Evolutionary conservation across 768 basidiomycete genomes (phyloP).

Genomic region (Cytidiella melzeri): DNA sequence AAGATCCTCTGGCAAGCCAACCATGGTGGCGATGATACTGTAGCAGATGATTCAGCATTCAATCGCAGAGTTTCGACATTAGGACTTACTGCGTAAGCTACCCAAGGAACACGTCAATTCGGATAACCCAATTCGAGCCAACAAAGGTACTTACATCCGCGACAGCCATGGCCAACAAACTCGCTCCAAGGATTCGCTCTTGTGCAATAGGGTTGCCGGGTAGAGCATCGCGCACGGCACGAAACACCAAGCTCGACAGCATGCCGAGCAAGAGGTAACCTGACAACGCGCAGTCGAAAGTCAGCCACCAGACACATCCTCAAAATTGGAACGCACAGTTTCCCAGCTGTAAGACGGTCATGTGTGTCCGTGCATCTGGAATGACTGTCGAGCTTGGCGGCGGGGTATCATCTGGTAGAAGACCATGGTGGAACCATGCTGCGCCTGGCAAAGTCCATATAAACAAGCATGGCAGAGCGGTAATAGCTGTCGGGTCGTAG

Average conservation of each 20-base stretch:
- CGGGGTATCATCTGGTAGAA: slow-evolving; percentile 44
- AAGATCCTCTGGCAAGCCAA: slow-evolving; percentile 52
- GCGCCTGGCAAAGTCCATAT: slow-evolving; percentile 56
- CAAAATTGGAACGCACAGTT: slow-evolving; percentile 40
- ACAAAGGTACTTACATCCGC: slow-evolving; percentile 56
- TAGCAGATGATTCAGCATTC: background rate
- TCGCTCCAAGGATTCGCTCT: slow-evolving; percentile 62
- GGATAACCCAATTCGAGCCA: no score
- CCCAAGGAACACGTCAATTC: no score
- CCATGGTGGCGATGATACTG: slow-evolving; percentile 53
- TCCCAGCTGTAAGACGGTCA: slow-evolving; percentile 63
- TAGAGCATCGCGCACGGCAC: slow-evolving; percentile 57
- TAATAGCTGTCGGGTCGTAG: slow-evolving; percentile 34
- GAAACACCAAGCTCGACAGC: slow-evolving; percentile 60
- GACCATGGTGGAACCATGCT: slow-evolving; percentile 60
- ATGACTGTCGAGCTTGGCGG: slow-evolving; percentile 18
- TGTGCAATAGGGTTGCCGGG: slow-evolving; percentile 52
- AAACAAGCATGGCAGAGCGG: slow-evolving; percentile 42
- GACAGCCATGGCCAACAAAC: slow-evolving; percentile 55
- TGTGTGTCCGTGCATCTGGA: slow-evolving; percentile 45
- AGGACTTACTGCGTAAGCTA: slow-evolving; percentile 13
- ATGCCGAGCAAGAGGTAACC: slow-evolving; percentile 62
- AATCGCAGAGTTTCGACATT: no score
- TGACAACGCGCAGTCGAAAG: slow-evolving; percentile 16
- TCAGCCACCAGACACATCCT: no score